Conservation (phyloP, 2,329 filamentous ascomycete species). For the Rosellinia necatrix region DNA sequence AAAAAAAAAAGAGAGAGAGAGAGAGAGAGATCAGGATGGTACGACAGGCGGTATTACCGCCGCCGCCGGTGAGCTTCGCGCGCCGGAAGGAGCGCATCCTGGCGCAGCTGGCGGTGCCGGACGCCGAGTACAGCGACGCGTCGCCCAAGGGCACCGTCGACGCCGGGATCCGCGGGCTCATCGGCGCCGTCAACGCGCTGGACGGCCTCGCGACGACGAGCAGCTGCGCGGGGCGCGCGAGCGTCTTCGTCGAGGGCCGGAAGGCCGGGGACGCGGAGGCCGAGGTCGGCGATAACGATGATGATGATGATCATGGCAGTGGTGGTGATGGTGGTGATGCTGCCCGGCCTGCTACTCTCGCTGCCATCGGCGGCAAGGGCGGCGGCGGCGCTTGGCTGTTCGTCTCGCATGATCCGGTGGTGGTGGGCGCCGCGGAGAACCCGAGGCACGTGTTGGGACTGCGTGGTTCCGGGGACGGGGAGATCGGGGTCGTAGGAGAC, state of each 20-base stretch:
- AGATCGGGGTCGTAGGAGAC: slow-evolving; percentile 31
- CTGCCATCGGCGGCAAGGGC: slow-evolving; percentile 81
- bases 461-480: slow-evolving; percentile 38
- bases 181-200: slow-evolving; percentile 75
- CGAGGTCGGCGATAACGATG: slow-evolving; percentile 8
- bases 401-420: slow-evolving; percentile 79
- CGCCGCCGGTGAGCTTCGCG: slow-evolving; percentile 49
- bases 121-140: slow-evolving; percentile 75
- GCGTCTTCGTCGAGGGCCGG: slow-evolving; percentile 83
- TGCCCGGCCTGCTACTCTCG: slow-evolving; percentile 45
- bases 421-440: slow-evolving; percentile 24
- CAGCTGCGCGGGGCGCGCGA: slow-evolving; percentile 86
- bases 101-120: slow-evolving; percentile 68
- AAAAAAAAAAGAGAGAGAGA: neutral
- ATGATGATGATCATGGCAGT: neutral
- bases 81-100: slow-evolving; percentile 76
- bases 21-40: neutral
- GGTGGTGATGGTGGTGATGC: slow-evolving; percentile 7
- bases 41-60: neutral
- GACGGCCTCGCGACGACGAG: slow-evolving; percentile 87
- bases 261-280: slow-evolving; percentile 46
- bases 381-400: slow-evolving; percentile 84
- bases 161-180: slow-evolving; percentile 74
- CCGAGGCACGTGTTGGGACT: slow-evolving; percentile 38
- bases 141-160: slow-evolving; percentile 92